Percentiles rank a stretch among this genome's conserved stretches.
Conservation (phyloP, 441 rosid genomes). For the Jatropha multifida region DNA sequence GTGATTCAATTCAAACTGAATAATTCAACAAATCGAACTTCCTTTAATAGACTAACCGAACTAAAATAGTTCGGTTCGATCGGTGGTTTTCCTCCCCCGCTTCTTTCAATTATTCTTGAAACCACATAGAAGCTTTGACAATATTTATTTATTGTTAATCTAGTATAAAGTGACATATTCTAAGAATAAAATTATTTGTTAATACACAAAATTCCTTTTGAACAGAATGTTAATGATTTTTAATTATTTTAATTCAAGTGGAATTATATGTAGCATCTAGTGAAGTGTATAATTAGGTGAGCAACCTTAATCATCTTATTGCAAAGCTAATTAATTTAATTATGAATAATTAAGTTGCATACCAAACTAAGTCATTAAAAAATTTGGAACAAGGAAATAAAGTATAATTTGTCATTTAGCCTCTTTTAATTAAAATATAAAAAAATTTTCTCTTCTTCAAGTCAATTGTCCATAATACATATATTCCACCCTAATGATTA, state of each 20-base stretch:
- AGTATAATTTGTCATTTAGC: background rate
- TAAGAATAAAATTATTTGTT: background rate
- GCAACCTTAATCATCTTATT: background rate
- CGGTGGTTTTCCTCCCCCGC: too few relatives aligned
- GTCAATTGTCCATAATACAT: slow-evolving; percentile 10
- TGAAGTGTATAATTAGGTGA: background rate
- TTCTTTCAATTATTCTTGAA: too few relatives aligned
- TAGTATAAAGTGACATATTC: background rate
- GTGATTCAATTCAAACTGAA: too few relatives aligned
- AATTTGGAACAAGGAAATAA: background rate
- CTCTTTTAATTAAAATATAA: background rate
- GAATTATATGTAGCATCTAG: background rate
- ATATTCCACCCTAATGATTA: slow-evolving; percentile 24
- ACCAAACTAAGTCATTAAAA: background rate
- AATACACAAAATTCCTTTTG: background rate
- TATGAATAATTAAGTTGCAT: background rate
- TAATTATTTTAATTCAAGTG: background rate
- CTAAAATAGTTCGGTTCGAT: too few relatives aligned
- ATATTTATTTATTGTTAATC: background rate
- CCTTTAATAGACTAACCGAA: too few relatives aligned
- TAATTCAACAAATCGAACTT: too few relatives aligned
- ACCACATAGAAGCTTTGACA: background rate
- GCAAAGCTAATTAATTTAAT: background rate
- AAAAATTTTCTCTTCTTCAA: background rate
- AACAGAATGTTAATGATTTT: background rate